A percentile compares a stretch with the other conserved stretches of the same genome.
phyloP scores from a whole-genome alignment of 1,284 basidiomycete species.

The Termitomyces sp. region DNA sequence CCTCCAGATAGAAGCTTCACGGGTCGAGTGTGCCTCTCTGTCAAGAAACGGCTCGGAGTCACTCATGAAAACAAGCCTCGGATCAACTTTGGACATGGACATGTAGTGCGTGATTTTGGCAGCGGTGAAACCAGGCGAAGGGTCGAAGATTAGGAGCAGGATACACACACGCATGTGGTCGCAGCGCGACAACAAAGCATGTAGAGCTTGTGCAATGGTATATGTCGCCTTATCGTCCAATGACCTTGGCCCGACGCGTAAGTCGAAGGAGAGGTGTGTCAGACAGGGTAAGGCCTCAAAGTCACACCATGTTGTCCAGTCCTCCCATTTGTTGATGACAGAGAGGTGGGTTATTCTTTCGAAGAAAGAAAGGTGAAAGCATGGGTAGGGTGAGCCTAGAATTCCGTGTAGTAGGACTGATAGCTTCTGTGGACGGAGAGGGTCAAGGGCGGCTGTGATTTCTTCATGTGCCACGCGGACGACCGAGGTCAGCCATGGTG shows the following conservation, averaged over 20 bases:
- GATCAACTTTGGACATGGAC: conserved; percentile 16
- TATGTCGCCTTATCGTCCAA: conserved; percentile 10
- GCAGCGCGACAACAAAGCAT: conserved; percentile 17
- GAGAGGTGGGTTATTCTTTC: conserved; percentile 32
- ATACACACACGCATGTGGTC: conserved; percentile 22
- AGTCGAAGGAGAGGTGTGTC: conserved; percentile 30
- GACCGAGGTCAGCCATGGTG: conserved; percentile 4
- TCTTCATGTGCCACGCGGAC: conserved; percentile 5
- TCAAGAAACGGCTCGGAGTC: conserved; percentile 30
- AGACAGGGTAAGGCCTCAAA: conserved; percentile 24
- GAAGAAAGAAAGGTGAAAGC: conserved; percentile 28
- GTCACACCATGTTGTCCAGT: conserved; percentile 33
- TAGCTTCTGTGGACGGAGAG: conserved; percentile 21
- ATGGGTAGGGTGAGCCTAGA: conserved; percentile 17
- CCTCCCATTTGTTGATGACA: conserved; percentile 34
- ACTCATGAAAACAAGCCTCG: conserved; percentile 29
- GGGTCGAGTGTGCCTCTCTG: conserved; percentile 27
- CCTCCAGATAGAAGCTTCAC: conserved; percentile 27
- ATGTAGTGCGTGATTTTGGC: conserved; percentile 6
- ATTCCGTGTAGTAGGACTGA: conserved; percentile 19
- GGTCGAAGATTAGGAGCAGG: conserved; percentile 27
- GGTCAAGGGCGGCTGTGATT: conserved; percentile 17
- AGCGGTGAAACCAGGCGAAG: conserved; percentile 18
- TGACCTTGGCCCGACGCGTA: conserved; percentile 22
- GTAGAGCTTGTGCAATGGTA: conserved; percentile 16